A percentile compares a stretch with the other conserved stretches of the same genome.
These are phyloP conservation scores for Pezicula carpinea DNA, from an alignment of 2,329 filamentous ascomycete species.

Conservation along the genomic window DNA sequence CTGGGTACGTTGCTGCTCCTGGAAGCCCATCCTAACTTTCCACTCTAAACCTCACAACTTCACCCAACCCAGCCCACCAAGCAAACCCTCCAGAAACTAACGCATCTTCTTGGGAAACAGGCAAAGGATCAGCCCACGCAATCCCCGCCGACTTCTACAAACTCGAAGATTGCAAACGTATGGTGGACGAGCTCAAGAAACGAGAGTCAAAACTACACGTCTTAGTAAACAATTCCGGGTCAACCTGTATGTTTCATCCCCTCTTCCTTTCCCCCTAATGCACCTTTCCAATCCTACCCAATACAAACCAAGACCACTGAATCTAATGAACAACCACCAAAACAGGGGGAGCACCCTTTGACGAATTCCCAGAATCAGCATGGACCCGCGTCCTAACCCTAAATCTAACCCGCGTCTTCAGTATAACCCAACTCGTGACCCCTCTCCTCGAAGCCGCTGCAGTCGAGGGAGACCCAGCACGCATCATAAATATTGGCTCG, in stretches of 20 bases:
- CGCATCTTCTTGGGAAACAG: slow-evolving; percentile 10
- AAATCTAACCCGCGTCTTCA: slow-evolving; percentile 62
- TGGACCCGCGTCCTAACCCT: slow-evolving; percentile 56
- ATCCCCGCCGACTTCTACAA: slow-evolving; percentile 59
- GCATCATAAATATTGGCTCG: slow-evolving; percentile 61
- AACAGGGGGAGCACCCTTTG: slow-evolving; percentile 48
- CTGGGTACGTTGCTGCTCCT: slow-evolving; percentile 33
- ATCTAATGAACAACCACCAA: no score
- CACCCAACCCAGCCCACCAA: background rate
- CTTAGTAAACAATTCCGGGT: slow-evolving; percentile 63
- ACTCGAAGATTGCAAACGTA: slow-evolving; percentile 52
- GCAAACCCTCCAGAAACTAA: background rate
- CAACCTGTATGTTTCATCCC: slow-evolving; percentile 39
- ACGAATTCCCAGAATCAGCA: slow-evolving; percentile 51
- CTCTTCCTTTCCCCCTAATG: no score
- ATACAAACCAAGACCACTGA: no score
- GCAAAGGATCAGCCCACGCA: slow-evolving; percentile 50
- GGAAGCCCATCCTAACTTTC: background rate
- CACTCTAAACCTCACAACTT: background rate
- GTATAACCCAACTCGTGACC: slow-evolving; percentile 57
- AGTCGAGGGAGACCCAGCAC: slow-evolving; percentile 39
- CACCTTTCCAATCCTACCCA: no score
- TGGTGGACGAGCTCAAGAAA: slow-evolving; percentile 52
- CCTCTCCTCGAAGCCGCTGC: slow-evolving; percentile 54
- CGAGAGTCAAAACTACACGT: slow-evolving; percentile 52